Conservation (phyloP, 345 rosid species). For the Populus alba region DNA sequence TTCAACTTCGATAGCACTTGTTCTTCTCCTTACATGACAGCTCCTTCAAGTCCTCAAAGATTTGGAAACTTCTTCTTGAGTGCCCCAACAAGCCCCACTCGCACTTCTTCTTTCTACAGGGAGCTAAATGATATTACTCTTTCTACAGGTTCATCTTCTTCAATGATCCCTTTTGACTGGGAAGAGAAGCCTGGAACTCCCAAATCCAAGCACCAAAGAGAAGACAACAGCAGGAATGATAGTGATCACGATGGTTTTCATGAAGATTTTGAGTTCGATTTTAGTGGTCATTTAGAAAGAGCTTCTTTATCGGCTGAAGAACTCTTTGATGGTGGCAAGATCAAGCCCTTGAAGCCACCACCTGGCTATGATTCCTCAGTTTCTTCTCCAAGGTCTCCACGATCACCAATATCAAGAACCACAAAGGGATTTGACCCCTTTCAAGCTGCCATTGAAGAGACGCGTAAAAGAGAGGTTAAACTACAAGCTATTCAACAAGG, state of each 20-base stretch:
- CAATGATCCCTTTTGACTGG: conserved; percentile 39
- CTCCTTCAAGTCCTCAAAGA: conserved; percentile 88
- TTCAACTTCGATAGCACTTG: conserved; percentile 76
- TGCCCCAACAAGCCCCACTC: conserved; percentile 70
- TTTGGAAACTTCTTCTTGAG: conserved; percentile 59
- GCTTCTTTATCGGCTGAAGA: conserved; percentile 80
- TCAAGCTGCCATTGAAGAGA: conserved; percentile 37
- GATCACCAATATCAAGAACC: conserved; percentile 32
- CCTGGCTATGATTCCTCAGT: conserved; percentile 33
- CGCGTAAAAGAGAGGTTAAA: conserved; percentile 16
- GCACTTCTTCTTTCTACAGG: conserved; percentile 21
- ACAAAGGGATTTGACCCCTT: conserved; percentile 36
- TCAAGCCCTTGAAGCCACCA: conserved; percentile 58
- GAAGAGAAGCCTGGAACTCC: conserved; percentile 47
- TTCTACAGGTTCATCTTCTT: conserved; percentile 11
- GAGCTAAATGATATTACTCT: conserved; percentile 3
- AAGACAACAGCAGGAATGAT: background rate
- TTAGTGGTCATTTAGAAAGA: conserved; percentile 70
- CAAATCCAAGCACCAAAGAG: conserved; percentile 13
- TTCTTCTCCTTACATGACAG: conserved; percentile 93
- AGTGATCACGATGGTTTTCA: conserved; percentile 22
- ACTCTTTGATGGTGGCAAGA: conserved; percentile 84
- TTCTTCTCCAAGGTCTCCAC: conserved; percentile 39
- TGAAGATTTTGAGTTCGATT: conserved; percentile 71
- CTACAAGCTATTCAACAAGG: background rate